Evolutionary conservation across 2,329 filamentous ascomycete species (phyloP).

Genomic region (Aspergillus vadensis): DNA sequence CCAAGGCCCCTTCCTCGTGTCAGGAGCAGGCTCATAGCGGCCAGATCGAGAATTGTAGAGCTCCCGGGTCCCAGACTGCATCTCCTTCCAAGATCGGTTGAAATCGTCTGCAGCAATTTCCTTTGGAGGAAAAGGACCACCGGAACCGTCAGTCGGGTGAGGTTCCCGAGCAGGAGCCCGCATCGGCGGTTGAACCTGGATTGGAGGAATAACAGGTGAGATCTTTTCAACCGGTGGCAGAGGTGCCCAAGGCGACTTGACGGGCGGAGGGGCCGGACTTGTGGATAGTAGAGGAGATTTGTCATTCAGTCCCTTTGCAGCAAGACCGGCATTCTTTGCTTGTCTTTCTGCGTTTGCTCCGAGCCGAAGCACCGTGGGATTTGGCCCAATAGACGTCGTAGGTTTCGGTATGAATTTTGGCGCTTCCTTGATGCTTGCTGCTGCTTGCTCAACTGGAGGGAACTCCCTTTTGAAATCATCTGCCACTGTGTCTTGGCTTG

Average conservation of each 20-base stretch:
- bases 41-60: constrained; percentile 95
- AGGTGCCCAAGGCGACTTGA: constrained; percentile 89
- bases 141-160: constrained; percentile 57
- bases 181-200: constrained; percentile 44
- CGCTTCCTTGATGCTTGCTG: constrained; percentile 28
- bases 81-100: constrained; percentile 80
- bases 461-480: constrained; percentile 27
- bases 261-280: constrained; percentile 60
- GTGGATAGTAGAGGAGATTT: constrained; percentile 54
- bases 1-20: constrained; percentile 69
- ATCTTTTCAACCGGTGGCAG: constrained; percentile 83
- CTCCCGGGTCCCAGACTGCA: constrained; percentile 67
- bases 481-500: constrained; percentile 22
- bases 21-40: constrained; percentile 83
- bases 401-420: constrained; percentile 38
- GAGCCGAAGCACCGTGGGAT: constrained; percentile 52
- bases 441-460: constrained; percentile 25
- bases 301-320: constrained; percentile 54
- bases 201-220: constrained; percentile 64
- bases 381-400: constrained; percentile 50
- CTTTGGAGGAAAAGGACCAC: constrained; percentile 60
- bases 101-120: constrained; percentile 96
- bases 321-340: constrained; percentile 46
- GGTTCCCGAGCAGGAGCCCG: constrained; percentile 60
- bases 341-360: constrained; percentile 51